Evolutionary conservation across 2,329 filamentous ascomycete genomes (phyloP), one percentile per base, ranked within the genome.

Genomic region (Fusarium xylarioides): DNA sequence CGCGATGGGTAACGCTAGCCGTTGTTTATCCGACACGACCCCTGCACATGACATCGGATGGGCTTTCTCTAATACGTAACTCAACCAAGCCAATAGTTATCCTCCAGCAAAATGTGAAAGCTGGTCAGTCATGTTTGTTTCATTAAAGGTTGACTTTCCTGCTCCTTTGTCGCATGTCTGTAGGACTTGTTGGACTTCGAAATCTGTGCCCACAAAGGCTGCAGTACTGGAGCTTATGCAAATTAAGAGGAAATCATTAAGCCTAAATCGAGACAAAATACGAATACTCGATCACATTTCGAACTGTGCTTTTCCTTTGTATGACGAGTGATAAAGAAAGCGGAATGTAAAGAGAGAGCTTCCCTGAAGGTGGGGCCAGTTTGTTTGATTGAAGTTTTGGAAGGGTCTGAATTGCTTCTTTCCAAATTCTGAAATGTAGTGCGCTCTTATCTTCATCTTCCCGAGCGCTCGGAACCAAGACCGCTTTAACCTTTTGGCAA

Each of bases 1-100:
- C 76, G 72, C 73, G 75, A 74, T 63, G 67, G 70, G 71, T 63
- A 70, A 73, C 65, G 49, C 42, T 26, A 56, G 65, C 76, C 74
- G 55, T 11, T 32, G 72, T 76, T 78, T 78, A 76, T 67, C 76
- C 76, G 75, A 46, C 52, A 35, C 44, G 34, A 55, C 18, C 49
- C 47, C 37, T 54, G 57, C 50, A 61, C 44, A 44, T 60, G 40
- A 23, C 42, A 63, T 64, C 26, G 44, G 44, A 11, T 28, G 19
- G 58, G 23, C 43, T 49, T 46, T 56, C 35, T 57, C 32, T 43
- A 35, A 16, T 32, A 50, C 30, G 8, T 30, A 19, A 11, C 53
- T 38, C 23, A 42, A 37, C 38, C 49, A 30, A 44, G 15, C 23
- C 35, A 57, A 35, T 34, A 57, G 19, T 38, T 28, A 54, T 50